Base-by-base conservation (phyloP, 495 filamentous ascomycete genomes). In the Lindgomyces ingoldianus region DNA sequence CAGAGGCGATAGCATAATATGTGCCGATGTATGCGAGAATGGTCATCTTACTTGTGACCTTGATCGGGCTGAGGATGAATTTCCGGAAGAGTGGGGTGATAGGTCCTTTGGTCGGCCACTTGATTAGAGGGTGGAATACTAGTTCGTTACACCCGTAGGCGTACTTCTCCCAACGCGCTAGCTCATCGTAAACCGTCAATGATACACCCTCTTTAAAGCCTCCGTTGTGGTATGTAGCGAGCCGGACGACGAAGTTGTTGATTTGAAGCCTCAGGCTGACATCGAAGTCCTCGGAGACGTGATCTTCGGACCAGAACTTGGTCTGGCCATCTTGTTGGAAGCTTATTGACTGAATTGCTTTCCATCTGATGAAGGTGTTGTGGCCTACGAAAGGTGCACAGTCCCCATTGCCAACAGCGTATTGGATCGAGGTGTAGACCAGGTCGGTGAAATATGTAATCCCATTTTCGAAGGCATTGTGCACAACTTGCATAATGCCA, bases 361-460 rank as follows among this genome's bases (percentile, higher is more conserved):
- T 62, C 69, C 69, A 72, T 0, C 69, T 61, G 41, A 72, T 62
- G 46, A 72, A 72, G 21, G 69, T 64, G 30, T 72, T 72, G 50
- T 72, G 69, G 12, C 77, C 77, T 33, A 78, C 77, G 51, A 78
- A 78, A 18, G 88, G 88, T 18, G 88, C 87, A 49, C 89, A 86
- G 68, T 91, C 88, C 45, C 88, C 88, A 74, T 87, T 90, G n/a
- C 87, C 83, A 62, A 90, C 87, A 29, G 88, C 87, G 71, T 87
- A 91, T 21, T 84, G 81, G 57, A 91, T 90, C 48, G 88, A 87
- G 47, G 80, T 87, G 72, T 91, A 91, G 68, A 91, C 88, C 14
- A 91, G 80, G 72, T 90, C 86, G 39, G 88, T 91, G 77, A 91
- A 91, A 77, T 89, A 91, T 44, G 87, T 89, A 64, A 90, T 89